phyloP scores from a whole-genome alignment of 441 rosid genomes.

The Viola pubescens region DNA sequence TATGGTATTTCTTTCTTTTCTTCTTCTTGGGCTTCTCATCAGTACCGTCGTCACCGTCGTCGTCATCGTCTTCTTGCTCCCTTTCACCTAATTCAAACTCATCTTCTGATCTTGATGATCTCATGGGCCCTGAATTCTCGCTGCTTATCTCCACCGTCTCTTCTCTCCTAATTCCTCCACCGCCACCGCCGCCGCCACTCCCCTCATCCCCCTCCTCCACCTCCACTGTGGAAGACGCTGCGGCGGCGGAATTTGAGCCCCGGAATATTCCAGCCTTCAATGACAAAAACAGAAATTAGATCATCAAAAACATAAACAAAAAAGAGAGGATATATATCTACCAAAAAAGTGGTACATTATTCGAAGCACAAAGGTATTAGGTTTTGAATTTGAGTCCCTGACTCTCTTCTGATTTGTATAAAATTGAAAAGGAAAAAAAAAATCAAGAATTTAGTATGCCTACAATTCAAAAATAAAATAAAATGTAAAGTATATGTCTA shows the following conservation, averaged over 20 bases:
- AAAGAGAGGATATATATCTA: not conserved
- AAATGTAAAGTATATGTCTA: not conserved
- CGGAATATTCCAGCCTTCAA: conserved; percentile 90
- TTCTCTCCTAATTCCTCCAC: conserved; percentile 40
- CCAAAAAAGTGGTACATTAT: no score
- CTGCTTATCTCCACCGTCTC: conserved; percentile 88
- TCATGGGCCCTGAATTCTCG: conserved; percentile 79
- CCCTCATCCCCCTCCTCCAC: conserved; percentile 46
- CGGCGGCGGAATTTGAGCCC: conserved; percentile 35
- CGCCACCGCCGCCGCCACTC: conserved; percentile 37
- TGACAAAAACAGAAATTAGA: not conserved
- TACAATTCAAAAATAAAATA: not conserved
- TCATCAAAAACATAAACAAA: not conserved
- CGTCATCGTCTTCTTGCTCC: conserved; percentile 47
- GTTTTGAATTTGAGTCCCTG: not conserved
- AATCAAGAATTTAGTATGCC: not conserved
- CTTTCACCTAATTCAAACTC: conserved; percentile 52
- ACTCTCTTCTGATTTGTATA: no score
- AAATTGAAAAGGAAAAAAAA: not conserved
- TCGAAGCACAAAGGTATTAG: not conserved
- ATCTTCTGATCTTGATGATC: conserved; percentile 86
- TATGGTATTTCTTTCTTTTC: conserved; percentile 92
- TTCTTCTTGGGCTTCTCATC: conserved; percentile 60
- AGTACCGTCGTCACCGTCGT: conserved; percentile 33
- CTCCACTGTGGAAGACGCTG: conserved; percentile 27